These are phyloP conservation scores for Senecio squalidus DNA, from an alignment of 140 eudicot genomes.

Conservation along the genomic window DNA sequence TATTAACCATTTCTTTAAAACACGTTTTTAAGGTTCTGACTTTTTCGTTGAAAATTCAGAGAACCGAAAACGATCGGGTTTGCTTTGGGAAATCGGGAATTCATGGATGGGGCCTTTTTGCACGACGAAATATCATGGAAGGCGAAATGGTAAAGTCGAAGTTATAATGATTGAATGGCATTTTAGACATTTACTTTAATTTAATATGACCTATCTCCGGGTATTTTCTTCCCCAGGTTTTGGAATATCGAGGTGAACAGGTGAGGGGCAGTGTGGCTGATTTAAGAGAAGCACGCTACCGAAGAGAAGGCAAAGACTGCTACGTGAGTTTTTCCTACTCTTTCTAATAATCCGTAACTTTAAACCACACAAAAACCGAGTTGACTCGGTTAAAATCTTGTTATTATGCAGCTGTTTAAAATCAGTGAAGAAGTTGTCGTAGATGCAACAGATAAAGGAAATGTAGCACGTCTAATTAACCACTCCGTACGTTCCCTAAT, in stretches of 20 bases:
- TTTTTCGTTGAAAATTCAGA: constrained; percentile 46
- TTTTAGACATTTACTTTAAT: neutral
- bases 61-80: constrained; percentile 88
- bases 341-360: neutral
- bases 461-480: constrained; percentile 86
- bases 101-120: constrained; percentile 99
- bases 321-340: constrained; percentile 48
- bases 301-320: constrained; percentile 90
- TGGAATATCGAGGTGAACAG: constrained; percentile 97
- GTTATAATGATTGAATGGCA: neutral
- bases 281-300: constrained; percentile 86
- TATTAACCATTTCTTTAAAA: neutral
- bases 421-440: constrained; percentile 97
- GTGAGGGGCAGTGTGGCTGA: constrained; percentile 96
- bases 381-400: constrained; percentile 9
- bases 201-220: neutral
- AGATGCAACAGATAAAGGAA: constrained; percentile 95
- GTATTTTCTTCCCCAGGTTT: constrained; percentile 56
- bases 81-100: constrained; percentile 96
- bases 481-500: constrained; percentile 63
- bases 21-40: neutral
- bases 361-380: neutral
- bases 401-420: constrained; percentile 68
- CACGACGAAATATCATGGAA: constrained; percentile 73
- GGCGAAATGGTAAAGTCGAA: constrained; percentile 76